These are phyloP conservation scores for Penicillium fimorum DNA, from an alignment of 495 filamentous ascomycete genomes.

Conservation along the genomic window DNA sequence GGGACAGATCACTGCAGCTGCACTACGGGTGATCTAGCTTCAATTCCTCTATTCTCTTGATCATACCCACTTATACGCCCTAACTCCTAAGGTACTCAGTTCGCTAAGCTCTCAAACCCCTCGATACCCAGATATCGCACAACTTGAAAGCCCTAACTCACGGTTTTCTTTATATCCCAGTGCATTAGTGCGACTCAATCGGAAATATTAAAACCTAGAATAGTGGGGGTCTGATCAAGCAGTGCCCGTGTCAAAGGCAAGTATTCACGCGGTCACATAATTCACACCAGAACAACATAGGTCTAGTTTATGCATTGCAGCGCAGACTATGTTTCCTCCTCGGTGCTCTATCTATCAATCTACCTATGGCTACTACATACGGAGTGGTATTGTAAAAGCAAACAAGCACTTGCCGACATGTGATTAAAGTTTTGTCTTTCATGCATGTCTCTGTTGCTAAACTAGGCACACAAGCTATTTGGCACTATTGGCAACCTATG, in stretches of 20 bases:
- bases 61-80: neutral
- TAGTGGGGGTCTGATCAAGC: neutral
- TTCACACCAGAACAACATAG: neutral
- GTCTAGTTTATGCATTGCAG: neutral
- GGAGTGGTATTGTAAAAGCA: neutral
- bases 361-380: neutral
- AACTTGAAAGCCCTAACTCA: neutral
- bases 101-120: neutral
- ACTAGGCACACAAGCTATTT: neutral
- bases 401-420: neutral
- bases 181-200: neutral
- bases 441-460: neutral
- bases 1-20: neutral
- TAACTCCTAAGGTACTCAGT: constrained; percentile 8
- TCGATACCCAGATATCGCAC: neutral
- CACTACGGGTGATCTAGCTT: neutral
- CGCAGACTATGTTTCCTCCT: neutral
- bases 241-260: neutral
- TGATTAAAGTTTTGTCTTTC: neutral
- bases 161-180: neutral
- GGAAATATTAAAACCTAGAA: neutral
- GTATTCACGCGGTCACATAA: neutral
- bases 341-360: neutral
- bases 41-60: neutral
- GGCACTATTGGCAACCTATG: neutral